Base-by-base conservation (phyloP, 805 yeast species). In the Sugiyamaella smithiae region DNA sequence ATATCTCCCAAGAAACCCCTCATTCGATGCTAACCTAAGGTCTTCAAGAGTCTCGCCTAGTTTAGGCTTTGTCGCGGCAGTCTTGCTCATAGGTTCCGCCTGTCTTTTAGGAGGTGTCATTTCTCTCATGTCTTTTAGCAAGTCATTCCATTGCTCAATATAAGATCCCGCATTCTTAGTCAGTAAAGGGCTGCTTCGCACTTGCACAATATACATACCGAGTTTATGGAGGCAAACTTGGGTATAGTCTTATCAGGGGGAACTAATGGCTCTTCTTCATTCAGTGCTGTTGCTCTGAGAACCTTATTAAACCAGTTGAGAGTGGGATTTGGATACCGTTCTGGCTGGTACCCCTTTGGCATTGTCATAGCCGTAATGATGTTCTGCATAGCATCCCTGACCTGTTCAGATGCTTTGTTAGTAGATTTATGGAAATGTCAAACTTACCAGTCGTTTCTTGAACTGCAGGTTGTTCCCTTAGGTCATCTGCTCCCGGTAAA, bases 401-500 rank as follows among this genome's bases (percentile, higher is more conserved):
- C 46, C 5, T 46, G 54, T 11, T 50, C 53, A 8, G 60, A 51
- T 24, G 65, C 65, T 1, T 47, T 40, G n/a, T n/a, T n/a, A n/a
- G 5, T 45, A 57, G 3, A 51, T 32, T 9, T 51, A 19, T 1
- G 24, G 33, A 8, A n/a, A 3, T 16, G n/a, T 24, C n/a, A 20
- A 4, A 42, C 45, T 6, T 20, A 42, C 45, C 45, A 5, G 37
- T 19, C 5, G n/a, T n/a, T n/a, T n/a, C n/a, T n/a, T n/a, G n/a
- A n/a, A n/a, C n/a, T n/a, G n/a, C 49, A 1, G 97, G 97, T 3
- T 80, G 64, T 28, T 76, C 72, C 45, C 97, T 71, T 2, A 88
- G 65, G 61, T 88, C 91, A 56, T 88, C 95, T 12, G 78, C 66
- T 71, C 77, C 85, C 1, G 98, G 97, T 19, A 86, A 57, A 25